phyloP scores from a whole-genome alignment of 768 basidiomycete species.

The Mycena vitilis region DNA sequence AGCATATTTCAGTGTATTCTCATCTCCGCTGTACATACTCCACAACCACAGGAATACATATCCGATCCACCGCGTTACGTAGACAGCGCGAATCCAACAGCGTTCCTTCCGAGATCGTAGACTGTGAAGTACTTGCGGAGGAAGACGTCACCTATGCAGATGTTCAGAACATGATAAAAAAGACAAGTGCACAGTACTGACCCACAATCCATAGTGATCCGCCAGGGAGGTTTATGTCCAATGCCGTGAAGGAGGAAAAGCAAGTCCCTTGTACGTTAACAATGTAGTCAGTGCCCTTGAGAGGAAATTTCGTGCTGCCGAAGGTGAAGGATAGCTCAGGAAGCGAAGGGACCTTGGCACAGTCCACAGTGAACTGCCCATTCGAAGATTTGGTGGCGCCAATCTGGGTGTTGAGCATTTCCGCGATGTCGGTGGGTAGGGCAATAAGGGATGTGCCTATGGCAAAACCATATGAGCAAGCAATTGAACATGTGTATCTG shows the following conservation, averaged over 20 bases:
- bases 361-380: constrained; percentile 94
- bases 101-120: constrained; percentile 82
- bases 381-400: constrained; percentile 96
- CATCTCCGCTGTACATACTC: too few species aligned
- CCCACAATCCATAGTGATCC: constrained; percentile 92
- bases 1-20: too few species aligned
- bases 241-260: constrained; percentile 92
- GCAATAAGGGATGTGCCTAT: constrained; percentile 95
- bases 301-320: constrained; percentile 81
- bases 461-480: not conserved
- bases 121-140: constrained; percentile 91
- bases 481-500: constrained; percentile 8
- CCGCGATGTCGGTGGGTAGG: constrained; percentile 92
- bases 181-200: constrained; percentile 45
- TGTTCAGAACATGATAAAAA: not conserved
- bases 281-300: constrained; percentile 90
- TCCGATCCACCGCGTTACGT: constrained; percentile 16
- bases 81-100: constrained; percentile 81
- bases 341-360: constrained; percentile 83
- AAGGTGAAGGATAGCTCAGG: constrained; percentile 90
- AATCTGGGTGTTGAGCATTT: constrained; percentile 96
- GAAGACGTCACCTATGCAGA: constrained; percentile 80
- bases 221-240: constrained; percentile 89
- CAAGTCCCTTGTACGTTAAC: constrained; percentile 93
- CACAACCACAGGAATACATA: too few species aligned